Evolutionary conservation across 495 filamentous ascomycete genomes (phyloP), one percentile per base, ranked within the genome.

Genomic region (Lasiosphaeris hirsuta): DNA sequence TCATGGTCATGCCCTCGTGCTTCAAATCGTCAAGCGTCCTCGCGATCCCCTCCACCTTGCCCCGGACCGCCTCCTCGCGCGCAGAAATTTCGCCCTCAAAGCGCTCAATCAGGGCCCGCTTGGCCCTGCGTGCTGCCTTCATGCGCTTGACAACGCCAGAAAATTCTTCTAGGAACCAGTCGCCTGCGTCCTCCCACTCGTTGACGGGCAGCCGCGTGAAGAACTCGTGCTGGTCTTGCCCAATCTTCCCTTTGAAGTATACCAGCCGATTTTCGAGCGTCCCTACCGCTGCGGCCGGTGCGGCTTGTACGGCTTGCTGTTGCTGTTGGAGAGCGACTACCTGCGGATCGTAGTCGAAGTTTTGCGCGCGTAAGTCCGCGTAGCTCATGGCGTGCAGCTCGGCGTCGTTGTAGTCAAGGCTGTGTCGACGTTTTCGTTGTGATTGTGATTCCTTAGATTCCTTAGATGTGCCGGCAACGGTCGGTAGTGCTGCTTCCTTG

Each of bases 181-280:
- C 90, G 7, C 91, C 91, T 11, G 86, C 83, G 46, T 87, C 78
- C 66, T 96, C 91, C 87, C 91, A 94, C 66, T 93, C 86, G 23
- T 81, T 74, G 18, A 89, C 78, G 3, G 81, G 65, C 64, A 96
- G 74, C 5, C 78, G 78, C 9, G 78, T 71, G 59, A 92, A 85
- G 68, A 90, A 89, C 1, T 75, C 69, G 46, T 74, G 73, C 56
- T 90, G 86, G 14, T 81, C 77, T 15, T 74, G 35, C 68, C 72
- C 48, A 18, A 68, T 61, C 54, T 74, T 60, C 53, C 33, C 40
- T 48, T 64, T 56, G 60, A 77, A 75, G 51, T 80, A 64, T 37
- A 70, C 59, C 4, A 87, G 63, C 40, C 77, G 76, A 3, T 76
- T 71, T 14, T 69, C 64, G 7, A 83, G 56, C 9, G 54, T 54